Percentiles rank a stretch among this genome's conserved stretches.
Conservation (phyloP, 305 asterid species). For the Fraxinus floribunda region DNA sequence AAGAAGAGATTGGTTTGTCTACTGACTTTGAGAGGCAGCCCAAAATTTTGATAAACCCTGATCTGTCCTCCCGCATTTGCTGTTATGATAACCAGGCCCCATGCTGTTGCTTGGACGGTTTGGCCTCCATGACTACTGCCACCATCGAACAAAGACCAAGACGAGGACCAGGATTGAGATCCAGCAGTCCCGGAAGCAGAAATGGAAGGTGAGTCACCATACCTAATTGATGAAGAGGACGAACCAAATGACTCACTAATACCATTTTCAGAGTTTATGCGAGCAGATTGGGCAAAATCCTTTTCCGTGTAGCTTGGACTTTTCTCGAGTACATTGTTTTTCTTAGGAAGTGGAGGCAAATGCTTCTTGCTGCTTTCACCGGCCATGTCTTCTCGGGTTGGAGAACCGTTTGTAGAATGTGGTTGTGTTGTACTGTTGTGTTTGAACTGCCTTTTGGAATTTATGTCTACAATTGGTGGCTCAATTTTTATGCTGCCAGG, state of each 20-base stretch:
- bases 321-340: constrained; percentile 29
- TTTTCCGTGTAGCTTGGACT: constrained; percentile 42
- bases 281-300: constrained; percentile 41
- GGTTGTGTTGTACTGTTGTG: constrained; percentile 39
- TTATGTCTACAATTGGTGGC: constrained; percentile 64
- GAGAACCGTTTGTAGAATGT: constrained; percentile 33
- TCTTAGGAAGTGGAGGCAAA: constrained; percentile 73
- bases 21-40: constrained; percentile 67
- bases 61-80: constrained; percentile 85
- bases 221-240: constrained; percentile 30
- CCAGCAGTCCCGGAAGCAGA: constrained; percentile 44
- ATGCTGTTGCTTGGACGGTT: constrained; percentile 76
- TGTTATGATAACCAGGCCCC: constrained; percentile 85
- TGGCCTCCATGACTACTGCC: constrained; percentile 40
- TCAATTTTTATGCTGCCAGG: constrained; percentile 57
- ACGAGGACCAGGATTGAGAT: constrained; percentile 51
- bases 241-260: constrained; percentile 47
- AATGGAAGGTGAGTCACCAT: constrained; percentile 49
- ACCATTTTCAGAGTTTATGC: constrained; percentile 62
- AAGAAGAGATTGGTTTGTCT: constrained; percentile 56
- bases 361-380: constrained; percentile 41
- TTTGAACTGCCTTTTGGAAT: constrained; percentile 68
- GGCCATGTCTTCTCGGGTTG: constrained; percentile 36
- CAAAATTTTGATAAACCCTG: constrained; percentile 81
- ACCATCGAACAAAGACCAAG: constrained; percentile 39